Base-by-base conservation (phyloP, 2,329 filamentous ascomycete species). In the Plenodomus biglobosus region DNA sequence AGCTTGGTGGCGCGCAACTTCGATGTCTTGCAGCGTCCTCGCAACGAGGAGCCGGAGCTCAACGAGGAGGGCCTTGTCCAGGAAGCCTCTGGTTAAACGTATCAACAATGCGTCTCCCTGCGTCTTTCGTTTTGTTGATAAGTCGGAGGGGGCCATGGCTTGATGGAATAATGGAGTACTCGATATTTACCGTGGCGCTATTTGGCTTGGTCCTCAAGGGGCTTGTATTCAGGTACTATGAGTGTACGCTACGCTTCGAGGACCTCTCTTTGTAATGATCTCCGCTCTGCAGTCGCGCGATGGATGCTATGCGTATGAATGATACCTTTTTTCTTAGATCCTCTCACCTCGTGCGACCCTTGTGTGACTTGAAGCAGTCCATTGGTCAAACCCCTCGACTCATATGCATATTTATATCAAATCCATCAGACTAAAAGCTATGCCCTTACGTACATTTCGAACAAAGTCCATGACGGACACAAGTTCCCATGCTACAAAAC, bases 1-100 rank as follows among this genome's bases (percentile, higher is more conserved):
- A 92, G 78, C 73, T 78, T 97, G 63, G 73, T 87, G 42, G 90
- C 96, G 76, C 86, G 92, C 95, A 70, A 65, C 60, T 69, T 70
- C 41, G 69, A 71, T 18, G 62, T 71, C 44, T 50, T 71, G 27
- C 54, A 53, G 15, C 63, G 65, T 39, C 50, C 66, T 36, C 59
- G 58, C 40, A 50, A n/a, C 40, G 58, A 65, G 2, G 59, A 59
- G 8, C 38, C 43, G 17, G 61, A 67, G 44, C 43, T 56, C 27
- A 61, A 66, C 44, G 68, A 71, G 10, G 68, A 71, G 56, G 68
- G 68, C 16, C 47, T 70, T 10, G 61, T 71, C 7, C 61, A 65
- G 54, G 63, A 70, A 40, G 58, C 50, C 16, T 61, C 54, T 39
- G 48, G 48, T 39, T 66, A 61, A 40, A 50, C 8, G 16, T n/a